phyloP scores from a whole-genome alignment of 768 basidiomycete species.

The Tulasnella sp. region DNA sequence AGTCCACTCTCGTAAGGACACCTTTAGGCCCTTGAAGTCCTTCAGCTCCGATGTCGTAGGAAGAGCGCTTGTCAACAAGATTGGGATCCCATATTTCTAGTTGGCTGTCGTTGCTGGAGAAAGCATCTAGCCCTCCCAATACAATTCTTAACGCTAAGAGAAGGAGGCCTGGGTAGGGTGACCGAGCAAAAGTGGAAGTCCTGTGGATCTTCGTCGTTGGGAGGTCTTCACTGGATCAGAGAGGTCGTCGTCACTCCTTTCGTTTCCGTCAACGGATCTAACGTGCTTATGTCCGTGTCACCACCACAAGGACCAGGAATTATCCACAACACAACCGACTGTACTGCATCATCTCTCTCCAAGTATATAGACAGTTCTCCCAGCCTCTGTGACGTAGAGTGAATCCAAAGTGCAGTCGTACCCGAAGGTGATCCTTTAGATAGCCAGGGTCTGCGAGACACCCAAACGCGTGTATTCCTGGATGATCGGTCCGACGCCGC shows the following conservation, averaged over 20 bases:
- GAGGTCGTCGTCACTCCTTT: neutral
- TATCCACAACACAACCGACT: too few species aligned
- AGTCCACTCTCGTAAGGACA: constrained; percentile 38
- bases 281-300: neutral
- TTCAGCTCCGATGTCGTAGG: constrained; percentile 60
- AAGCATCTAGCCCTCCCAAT: constrained; percentile 93
- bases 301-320: too few species aligned
- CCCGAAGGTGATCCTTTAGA: too few species aligned
- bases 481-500: too few species aligned
- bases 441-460: too few species aligned
- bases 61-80: constrained; percentile 71
- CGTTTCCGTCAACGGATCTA: neutral
- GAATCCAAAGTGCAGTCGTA: too few species aligned
- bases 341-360: too few species aligned
- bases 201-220: constrained; percentile 62
- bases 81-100: constrained; percentile 98
- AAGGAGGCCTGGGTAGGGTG: too few species aligned
- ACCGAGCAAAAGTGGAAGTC: constrained; percentile 91
- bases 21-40: constrained; percentile 57
- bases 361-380: too few species aligned
- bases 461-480: too few species aligned
- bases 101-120: constrained; percentile 86
- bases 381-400: too few species aligned
- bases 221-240: neutral
- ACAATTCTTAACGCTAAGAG: too few species aligned